phyloP scores from a whole-genome alignment of 2,329 filamentous ascomycete species.

The Paecilomyces variotii region DNA sequence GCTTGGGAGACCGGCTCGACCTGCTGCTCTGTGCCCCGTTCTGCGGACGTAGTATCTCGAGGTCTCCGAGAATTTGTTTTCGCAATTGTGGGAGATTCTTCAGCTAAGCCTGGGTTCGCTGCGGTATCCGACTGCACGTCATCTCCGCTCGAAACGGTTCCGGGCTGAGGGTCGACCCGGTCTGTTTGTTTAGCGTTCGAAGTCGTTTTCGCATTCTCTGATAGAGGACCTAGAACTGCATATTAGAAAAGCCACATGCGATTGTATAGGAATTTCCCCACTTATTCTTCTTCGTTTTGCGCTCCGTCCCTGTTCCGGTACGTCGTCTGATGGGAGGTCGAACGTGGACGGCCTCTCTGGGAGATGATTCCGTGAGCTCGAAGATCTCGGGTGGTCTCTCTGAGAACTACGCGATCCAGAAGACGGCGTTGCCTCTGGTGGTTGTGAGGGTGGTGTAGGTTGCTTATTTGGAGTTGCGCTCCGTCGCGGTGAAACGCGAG shows the following conservation, averaged over 20 bases:
- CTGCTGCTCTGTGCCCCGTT: background rate
- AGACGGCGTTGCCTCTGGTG: slow-evolving; percentile 11
- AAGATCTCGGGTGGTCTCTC: slow-evolving; percentile 15
- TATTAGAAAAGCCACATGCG: background rate
- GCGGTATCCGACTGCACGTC: background rate
- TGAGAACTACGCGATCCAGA: slow-evolving; percentile 7
- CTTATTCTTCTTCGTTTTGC: slow-evolving; percentile 27
- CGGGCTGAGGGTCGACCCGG: background rate
- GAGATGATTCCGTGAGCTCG: slow-evolving; percentile 23
- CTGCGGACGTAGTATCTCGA: background rate
- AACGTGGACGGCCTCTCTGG: slow-evolving; percentile 26
- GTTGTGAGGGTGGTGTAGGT: slow-evolving; percentile 1
- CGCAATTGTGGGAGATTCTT: too few relatives aligned
- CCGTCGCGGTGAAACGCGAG: slow-evolving; percentile 12
- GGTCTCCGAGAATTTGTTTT: too few relatives aligned
- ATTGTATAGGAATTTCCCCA: slow-evolving; percentile 11
- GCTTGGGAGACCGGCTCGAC: background rate
- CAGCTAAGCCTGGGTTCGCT: background rate
- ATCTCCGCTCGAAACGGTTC: background rate
- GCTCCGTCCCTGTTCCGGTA: slow-evolving; percentile 16
- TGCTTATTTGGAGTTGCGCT: slow-evolving; percentile 8
- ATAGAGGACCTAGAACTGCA: background rate
- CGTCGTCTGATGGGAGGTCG: slow-evolving; percentile 27
- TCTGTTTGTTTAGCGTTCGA: background rate
- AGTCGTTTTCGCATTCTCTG: background rate